Evolutionary conservation across 345 rosid species (phyloP), one percentile per base, ranked within the genome.

Genomic region (Salix viminalis): DNA sequence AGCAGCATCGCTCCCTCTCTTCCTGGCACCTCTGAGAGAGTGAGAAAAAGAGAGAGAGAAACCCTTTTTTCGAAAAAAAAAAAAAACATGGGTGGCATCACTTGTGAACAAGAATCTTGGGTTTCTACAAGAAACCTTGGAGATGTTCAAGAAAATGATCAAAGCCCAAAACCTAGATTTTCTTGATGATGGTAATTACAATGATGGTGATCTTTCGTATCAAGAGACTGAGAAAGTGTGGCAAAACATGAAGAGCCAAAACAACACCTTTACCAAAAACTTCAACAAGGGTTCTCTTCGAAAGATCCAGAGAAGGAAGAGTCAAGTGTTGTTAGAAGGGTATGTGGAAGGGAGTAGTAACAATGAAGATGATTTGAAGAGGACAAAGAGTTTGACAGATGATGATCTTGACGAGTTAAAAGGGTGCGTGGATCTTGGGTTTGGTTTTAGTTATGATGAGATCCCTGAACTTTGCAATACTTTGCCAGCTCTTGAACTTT

Each of bases 391-490:
- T 78, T 86, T 94, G 83, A 94, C 97, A 1, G 98, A 89, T 74
- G 98, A 94, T 52, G 97, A 94, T 78, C 93, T 94, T 14, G 94
- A 92, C 75, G 98, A 94, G 85, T 86, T 94, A 1, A 94, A 94
- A 76, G 98, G 97, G 42, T 94, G 98, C 72, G 84, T 92, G 84
- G 98, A 94, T 94, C 96, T 94, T 24, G 98, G 98, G 0, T 94
- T 94, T 79, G 97, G 97, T 0, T 94, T 94, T 65, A 91, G 87
- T 61, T 94, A 94, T 74, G 97, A 94, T 16, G 98, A 94, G 87
- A 94, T 94, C 37, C 98, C 98, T 70, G 98, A 94, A 88, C 96
- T 94, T 46, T 92, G 98, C 81, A 92, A 89, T 75, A 94, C 98
- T 24, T 81, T 94, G 83, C 98, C 98, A 3, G 98, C 98, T 19